These are phyloP conservation scores for Albugo laibachii DNA, from an alignment of 352 stramenopile genomes.

Conservation along the genomic window DNA sequence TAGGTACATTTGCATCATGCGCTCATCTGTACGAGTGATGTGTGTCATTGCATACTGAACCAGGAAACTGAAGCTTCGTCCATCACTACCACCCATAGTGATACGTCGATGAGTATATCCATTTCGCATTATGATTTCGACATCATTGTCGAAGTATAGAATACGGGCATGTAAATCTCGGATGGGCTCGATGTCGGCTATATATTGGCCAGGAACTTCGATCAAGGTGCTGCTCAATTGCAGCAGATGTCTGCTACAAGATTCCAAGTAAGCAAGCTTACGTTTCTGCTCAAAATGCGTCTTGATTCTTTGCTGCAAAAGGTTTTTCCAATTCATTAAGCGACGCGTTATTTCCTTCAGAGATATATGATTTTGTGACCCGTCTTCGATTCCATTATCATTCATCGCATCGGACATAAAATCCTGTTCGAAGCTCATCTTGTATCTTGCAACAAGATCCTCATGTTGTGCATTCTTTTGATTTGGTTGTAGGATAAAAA, in stretches of 20 bases:
- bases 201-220: constrained; percentile 85
- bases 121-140: constrained; percentile 68
- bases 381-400: background rate
- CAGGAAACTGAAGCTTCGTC: constrained; percentile 78
- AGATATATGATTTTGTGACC: constrained; percentile 16
- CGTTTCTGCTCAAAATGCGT: constrained; percentile 43
- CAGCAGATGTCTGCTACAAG: constrained; percentile 77
- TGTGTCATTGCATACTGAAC: constrained; percentile 87
- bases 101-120: constrained; percentile 84
- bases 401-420: constrained; percentile 15
- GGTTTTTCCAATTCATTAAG: constrained; percentile 81
- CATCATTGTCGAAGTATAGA: constrained; percentile 72
- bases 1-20: constrained; percentile 87
- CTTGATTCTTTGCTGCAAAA: constrained; percentile 71
- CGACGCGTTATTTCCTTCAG: constrained; percentile 76
- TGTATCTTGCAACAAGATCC: constrained; percentile 77
- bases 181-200: constrained; percentile 79
- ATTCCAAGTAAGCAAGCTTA: constrained; percentile 62
- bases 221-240: constrained; percentile 75
- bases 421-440: constrained; percentile 65
- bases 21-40: constrained; percentile 85
- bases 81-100: constrained; percentile 77
- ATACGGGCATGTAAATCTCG: constrained; percentile 84
- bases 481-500: constrained; percentile 66
- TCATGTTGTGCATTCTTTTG: constrained; percentile 79